These are phyloP conservation scores for Rhizophagus clarus DNA, from an alignment of 192 early-diverging fungal genomes.

Conservation along the genomic window DNA sequence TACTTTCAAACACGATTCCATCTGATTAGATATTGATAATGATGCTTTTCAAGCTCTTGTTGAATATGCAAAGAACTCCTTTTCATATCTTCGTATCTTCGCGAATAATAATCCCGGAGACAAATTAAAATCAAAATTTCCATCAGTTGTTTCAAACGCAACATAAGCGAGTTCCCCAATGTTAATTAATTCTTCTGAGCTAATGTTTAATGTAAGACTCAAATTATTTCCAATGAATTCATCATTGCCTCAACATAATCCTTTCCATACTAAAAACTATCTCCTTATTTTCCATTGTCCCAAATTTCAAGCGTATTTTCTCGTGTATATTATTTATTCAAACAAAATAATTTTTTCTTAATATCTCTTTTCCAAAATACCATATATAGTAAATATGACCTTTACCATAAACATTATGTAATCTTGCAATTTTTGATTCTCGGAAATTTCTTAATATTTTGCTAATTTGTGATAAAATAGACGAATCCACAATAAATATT, in stretches of 20 bases:
- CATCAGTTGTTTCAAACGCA: not conserved
- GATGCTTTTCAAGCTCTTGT: not conserved
- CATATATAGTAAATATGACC: not conserved
- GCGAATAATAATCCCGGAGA: not conserved
- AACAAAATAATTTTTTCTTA: not conserved
- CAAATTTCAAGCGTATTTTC: not conserved
- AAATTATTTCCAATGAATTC: not conserved
- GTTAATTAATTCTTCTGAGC: not conserved
- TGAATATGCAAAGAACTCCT: not conserved
- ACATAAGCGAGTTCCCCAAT: not conserved
- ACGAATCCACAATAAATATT: not conserved
- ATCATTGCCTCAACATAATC: not conserved
- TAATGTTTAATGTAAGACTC: not conserved
- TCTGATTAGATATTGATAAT: not conserved
- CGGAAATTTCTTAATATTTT: not conserved
- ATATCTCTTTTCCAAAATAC: not conserved
- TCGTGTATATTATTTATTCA: not conserved
- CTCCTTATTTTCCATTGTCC: not conserved
- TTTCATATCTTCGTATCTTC: not conserved
- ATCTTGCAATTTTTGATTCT: not conserved
- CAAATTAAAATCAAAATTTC: not conserved
- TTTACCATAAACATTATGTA: not conserved
- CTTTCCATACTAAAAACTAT: not conserved
- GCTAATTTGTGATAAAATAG: not conserved
- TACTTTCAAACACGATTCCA: not conserved